phyloP scores from a whole-genome alignment of 2,329 filamentous ascomycete species.

The Trichoderma sp. region DNA sequence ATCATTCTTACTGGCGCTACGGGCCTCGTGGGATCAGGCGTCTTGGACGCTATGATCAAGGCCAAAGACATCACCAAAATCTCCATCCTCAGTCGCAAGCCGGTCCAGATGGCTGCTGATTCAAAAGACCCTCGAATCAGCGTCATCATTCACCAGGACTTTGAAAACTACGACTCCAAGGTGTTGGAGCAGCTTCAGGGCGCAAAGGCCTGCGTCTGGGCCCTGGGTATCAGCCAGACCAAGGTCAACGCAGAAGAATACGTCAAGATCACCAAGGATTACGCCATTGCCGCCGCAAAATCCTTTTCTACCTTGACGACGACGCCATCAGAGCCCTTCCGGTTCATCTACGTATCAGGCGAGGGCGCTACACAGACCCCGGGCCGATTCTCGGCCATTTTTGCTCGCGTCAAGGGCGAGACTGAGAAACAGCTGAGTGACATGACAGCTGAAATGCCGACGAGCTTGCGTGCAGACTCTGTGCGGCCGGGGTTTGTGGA shows the following conservation, averaged over 20 bases:
- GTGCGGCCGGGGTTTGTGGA: conserved; percentile 65
- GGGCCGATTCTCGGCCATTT: conserved; percentile 57
- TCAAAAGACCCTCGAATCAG: conserved; percentile 59
- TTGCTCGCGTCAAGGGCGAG: conserved; percentile 66
- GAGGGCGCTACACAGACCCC: conserved; percentile 61
- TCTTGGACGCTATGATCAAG: conserved; percentile 63
- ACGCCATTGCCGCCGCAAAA: conserved; percentile 62
- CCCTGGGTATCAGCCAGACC: conserved; percentile 65
- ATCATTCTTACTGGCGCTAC: conserved; percentile 70
- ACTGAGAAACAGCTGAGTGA: conserved; percentile 61
- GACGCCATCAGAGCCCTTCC: conserved; percentile 53
- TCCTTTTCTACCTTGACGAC: conserved; percentile 53
- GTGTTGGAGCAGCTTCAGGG: conserved; percentile 62
- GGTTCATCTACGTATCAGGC: conserved; percentile 72
- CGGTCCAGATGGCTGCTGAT: conserved; percentile 63
- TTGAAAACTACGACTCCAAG: conserved; percentile 57
- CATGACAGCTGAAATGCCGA: conserved; percentile 46
- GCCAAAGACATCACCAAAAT: conserved; percentile 60
- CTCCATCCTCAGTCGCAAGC: conserved; percentile 66
- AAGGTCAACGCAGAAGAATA: conserved; percentile 66
- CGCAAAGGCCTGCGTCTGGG: conserved; percentile 72
- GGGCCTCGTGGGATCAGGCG: conserved; percentile 63
- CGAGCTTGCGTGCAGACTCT: conserved; percentile 55
- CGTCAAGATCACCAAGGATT: conserved; percentile 67
- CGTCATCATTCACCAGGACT: conserved; percentile 70